Conservation (phyloP, 78 protist species). For the Emiliania huxleyi region DNA sequence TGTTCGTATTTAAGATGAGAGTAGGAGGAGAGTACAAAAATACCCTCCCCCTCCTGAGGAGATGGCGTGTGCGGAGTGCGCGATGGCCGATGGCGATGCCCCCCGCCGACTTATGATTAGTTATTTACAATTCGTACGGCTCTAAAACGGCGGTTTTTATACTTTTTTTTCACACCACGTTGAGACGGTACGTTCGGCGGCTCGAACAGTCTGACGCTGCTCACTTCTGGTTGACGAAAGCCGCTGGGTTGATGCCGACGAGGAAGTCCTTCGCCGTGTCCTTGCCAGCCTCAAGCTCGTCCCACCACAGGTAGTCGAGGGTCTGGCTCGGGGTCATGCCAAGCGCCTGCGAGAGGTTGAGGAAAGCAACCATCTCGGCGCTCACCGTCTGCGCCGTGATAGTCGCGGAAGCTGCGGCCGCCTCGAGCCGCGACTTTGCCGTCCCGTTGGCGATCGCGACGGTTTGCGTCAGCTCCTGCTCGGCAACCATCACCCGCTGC, state of each 20-base stretch:
- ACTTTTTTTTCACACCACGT: no score
- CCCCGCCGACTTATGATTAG: no score
- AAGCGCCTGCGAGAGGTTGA: not conserved
- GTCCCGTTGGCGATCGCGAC: not conserved
- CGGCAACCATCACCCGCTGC: not conserved
- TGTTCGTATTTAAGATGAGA: no score
- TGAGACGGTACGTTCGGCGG: no score
- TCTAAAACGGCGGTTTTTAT: no score
- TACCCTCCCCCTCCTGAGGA: no score
- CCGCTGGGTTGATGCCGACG: conserved; percentile 1
- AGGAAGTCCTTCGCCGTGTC: not conserved
- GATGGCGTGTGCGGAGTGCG: no score
- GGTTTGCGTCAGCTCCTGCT: not conserved
- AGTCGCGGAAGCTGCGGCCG: not conserved
- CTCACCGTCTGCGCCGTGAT: not conserved
- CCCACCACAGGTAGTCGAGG: conserved; percentile 19
- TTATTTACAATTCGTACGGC: no score
- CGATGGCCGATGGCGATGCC: no score
- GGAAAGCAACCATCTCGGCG: not conserved
- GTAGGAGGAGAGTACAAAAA: no score
- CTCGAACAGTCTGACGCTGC: no score
- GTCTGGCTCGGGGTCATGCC: not conserved
- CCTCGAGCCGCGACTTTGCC: not conserved
- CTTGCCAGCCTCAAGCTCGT: not conserved
- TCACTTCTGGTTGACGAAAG: not conserved